A percentile compares a stretch with the other conserved stretches of the same genome.
phyloP scores from a whole-genome alignment of 768 basidiomycete genomes.

The Imleria badia region DNA sequence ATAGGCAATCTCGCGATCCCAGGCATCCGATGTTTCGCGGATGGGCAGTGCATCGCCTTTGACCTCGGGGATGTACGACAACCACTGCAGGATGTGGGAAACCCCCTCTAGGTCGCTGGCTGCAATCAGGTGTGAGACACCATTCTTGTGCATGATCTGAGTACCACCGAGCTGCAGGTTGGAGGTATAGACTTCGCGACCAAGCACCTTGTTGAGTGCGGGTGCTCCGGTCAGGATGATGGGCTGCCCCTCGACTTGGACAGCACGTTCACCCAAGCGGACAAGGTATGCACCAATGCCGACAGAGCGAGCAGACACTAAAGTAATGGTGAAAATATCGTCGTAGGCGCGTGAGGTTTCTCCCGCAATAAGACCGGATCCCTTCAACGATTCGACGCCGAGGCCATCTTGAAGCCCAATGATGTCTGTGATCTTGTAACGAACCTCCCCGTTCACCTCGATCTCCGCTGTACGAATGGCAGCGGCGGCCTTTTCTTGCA shows the following conservation, averaged over 20 bases:
- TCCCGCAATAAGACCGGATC: slow-evolving; percentile 97
- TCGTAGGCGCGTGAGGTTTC: slow-evolving; percentile 99
- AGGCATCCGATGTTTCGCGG: slow-evolving; percentile 66
- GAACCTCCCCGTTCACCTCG: slow-evolving; percentile 80
- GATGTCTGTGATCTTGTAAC: slow-evolving; percentile 94
- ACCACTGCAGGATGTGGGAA: slow-evolving; percentile 89
- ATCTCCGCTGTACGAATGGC: slow-evolving; percentile 83
- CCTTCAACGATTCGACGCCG: slow-evolving; percentile 93
- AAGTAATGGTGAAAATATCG: slow-evolving; percentile 99
- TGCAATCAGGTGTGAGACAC: slow-evolving; percentile 95
- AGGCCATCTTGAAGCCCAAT: slow-evolving; percentile 97
- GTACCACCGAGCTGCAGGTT: slow-evolving; percentile 98
- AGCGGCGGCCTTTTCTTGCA: slow-evolving; percentile 81
- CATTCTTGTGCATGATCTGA: slow-evolving; percentile 99
- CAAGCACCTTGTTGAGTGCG: slow-evolving; percentile 97
- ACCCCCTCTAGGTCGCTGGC: slow-evolving; percentile 95
- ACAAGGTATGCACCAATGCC: slow-evolving; percentile 99
- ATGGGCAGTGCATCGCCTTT: slow-evolving; percentile 82
- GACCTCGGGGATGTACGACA: slow-evolving; percentile 87
- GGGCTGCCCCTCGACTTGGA: slow-evolving; percentile 98
- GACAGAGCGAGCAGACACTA: slow-evolving; percentile 97
- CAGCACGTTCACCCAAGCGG: slow-evolving; percentile 94
- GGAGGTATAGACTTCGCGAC: slow-evolving; percentile 97
- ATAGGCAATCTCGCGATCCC: slow-evolving; percentile 93
- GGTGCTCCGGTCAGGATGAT: slow-evolving; percentile 98